phyloP scores from a whole-genome alignment of 768 basidiomycete genomes.

The Lactarius deliciosus region DNA sequence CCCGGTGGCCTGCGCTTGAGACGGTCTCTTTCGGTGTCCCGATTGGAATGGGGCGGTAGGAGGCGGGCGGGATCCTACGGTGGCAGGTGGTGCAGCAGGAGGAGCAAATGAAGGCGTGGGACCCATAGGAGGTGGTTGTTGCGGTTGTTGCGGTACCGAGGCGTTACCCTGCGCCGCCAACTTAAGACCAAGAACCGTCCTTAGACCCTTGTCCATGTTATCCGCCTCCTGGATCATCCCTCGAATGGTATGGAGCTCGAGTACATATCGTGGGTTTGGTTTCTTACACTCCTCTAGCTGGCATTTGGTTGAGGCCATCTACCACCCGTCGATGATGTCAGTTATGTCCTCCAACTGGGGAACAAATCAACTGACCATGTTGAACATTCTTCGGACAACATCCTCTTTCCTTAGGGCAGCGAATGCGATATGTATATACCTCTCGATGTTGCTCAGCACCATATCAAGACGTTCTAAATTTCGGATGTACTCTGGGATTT shows the following conservation, averaged over 20 bases:
- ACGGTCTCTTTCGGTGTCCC: conserved; percentile 23
- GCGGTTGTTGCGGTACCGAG: conserved; percentile 9
- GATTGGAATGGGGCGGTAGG: conserved; percentile 2
- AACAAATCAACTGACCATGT: conserved; percentile 13
- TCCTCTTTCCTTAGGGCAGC: conserved; percentile 15
- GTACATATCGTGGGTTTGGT: conserved; percentile 22
- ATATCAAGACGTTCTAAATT: conserved; percentile 24
- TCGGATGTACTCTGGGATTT: conserved; percentile 22
- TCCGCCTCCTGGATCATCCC: conserved; percentile 28
- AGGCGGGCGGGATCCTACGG: conserved; percentile 12
- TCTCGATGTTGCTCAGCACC: conserved; percentile 15
- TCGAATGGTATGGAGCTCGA: conserved; percentile 29
- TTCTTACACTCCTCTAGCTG: conserved; percentile 23
- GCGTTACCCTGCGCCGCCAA: background rate
- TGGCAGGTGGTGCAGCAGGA: background rate
- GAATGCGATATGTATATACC: conserved; percentile 13
- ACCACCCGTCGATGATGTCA: background rate
- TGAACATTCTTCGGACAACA: conserved; percentile 10
- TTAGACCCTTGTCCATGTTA: conserved; percentile 26
- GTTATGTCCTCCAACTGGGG: background rate
- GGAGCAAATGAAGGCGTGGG: background rate
- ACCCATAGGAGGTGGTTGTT: conserved; percentile 14
- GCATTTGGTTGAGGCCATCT: conserved; percentile 23
- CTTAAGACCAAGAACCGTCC: conserved; percentile 3
- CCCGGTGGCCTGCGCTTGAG: conserved; percentile 11